These are phyloP conservation scores for Penicillium sclerotigenum DNA, from an alignment of 2,329 filamentous ascomycete genomes.

Conservation along the genomic window DNA sequence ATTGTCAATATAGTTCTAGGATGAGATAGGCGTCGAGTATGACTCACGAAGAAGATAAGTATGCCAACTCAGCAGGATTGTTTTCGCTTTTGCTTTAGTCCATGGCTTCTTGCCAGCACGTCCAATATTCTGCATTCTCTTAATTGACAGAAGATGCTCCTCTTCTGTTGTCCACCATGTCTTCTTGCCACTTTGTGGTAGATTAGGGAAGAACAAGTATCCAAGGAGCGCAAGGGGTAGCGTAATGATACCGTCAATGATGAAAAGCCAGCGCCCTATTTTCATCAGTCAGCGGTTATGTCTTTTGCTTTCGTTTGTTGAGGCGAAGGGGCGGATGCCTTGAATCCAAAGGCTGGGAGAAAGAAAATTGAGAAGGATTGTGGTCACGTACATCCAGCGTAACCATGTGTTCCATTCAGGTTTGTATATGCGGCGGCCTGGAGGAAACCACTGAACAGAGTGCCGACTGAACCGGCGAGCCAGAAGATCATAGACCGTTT, in stretches of 20 bases:
- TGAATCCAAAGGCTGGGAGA: background rate
- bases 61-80: conserved; percentile 41
- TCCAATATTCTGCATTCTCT: conserved; percentile 37
- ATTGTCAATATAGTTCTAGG: background rate
- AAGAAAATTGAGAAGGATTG: background rate
- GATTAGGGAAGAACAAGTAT: conserved; percentile 23
- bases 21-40: background rate
- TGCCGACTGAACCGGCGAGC: conserved; percentile 20
- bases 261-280: conserved; percentile 27
- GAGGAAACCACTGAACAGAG: conserved; percentile 24
- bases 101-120: conserved; percentile 39
- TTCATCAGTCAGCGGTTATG: background rate
- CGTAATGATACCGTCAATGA: conserved; percentile 28
- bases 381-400: conserved; percentile 20
- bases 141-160: conserved; percentile 24
- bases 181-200: conserved; percentile 20
- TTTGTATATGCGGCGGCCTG: conserved; percentile 24
- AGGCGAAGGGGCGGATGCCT: background rate
- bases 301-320: background rate
- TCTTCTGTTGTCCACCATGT: conserved; percentile 26
- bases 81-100: conserved; percentile 33
- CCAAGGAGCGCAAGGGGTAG: conserved; percentile 25
- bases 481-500: conserved; percentile 26
- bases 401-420: conserved; percentile 23
- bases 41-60: conserved; percentile 38